Base-by-base conservation (phyloP, 1,139 yeast species). In the Geotrichum carabidarum region DNA sequence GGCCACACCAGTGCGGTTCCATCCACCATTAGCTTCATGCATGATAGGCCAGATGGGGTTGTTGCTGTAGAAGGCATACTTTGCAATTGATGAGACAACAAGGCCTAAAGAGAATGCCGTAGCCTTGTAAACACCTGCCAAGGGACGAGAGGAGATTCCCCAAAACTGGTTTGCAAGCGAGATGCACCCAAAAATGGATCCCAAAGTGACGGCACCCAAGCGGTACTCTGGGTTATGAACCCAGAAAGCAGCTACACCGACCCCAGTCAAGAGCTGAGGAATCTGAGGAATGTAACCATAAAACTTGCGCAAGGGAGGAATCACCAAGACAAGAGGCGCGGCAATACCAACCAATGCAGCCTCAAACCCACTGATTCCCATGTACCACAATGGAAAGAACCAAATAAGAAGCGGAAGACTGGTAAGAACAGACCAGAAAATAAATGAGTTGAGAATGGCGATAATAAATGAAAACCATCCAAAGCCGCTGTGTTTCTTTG, bases 331-430 rank as follows among this genome's bases (percentile, higher is more conserved):
- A 14, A 84, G 58, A 4, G 91, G 86, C 1, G 84, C 78, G 35
- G 81, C 59, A 44, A 85, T 75, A 30, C 83, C 73, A 3, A 83
- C 67, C 49, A 89, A 75, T 1, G 83, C 79, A 0, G 86, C 86
- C 70, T 93, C 99, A 68, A 86, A 90, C 3, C 99, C 99, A 1
- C 96, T 86, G 56, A 93, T 84, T 8, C 98, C 98, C 98, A 93
- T 90, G 67, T 86, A 81, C 99, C 99, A 93, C 59, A 93, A 76
- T 15, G 99, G 99, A 76, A 93, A 93, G 73, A 87, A 89, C 99
- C 99, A 93, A 50, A 93, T 84, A 65, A 94, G 82, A 57, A 94
- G 78, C 52, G 90, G 86, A 59, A 93, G 74, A 0, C 96, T 80
- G 1, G 98, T 86, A 50, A 82, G 63, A 17, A 84, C 83, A 0